A percentile compares a stretch with the other conserved stretches of the same genome.
These are phyloP conservation scores for Gamarada debralockiae DNA, from an alignment of 495 filamentous ascomycete genomes.

Conservation along the genomic window DNA sequence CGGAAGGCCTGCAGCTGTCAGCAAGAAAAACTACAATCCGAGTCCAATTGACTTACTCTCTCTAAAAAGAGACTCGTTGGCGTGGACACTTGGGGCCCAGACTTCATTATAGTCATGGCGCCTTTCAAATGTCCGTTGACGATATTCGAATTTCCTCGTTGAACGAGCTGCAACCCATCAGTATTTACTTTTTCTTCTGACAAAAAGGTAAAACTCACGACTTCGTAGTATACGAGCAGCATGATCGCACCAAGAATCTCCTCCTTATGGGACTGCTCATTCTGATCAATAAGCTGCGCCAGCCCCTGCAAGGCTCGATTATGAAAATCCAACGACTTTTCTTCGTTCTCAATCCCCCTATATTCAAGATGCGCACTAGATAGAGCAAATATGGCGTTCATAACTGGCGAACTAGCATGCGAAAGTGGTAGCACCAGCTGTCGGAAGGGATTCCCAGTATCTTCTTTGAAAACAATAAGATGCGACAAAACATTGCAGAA, in stretches of 20 bases:
- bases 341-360: slow-evolving; percentile 48
- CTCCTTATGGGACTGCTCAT: slow-evolving; percentile 43
- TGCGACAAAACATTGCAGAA: slow-evolving; percentile 61
- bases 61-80: slow-evolving; percentile 53
- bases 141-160: slow-evolving; percentile 52
- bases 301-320: slow-evolving; percentile 54
- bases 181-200: background rate
- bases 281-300: slow-evolving; percentile 51
- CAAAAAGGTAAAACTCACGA: slow-evolving; percentile 35
- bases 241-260: slow-evolving; percentile 60
- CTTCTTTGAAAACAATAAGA: slow-evolving; percentile 59
- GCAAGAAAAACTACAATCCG: background rate
- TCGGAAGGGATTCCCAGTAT: slow-evolving; percentile 59
- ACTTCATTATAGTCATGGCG: slow-evolving; percentile 54
- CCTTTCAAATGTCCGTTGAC: slow-evolving; percentile 57
- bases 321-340: slow-evolving; percentile 56
- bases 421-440: slow-evolving; percentile 57
- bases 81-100: slow-evolving; percentile 39
- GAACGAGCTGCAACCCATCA: slow-evolving; percentile 48
- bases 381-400: slow-evolving; percentile 56
- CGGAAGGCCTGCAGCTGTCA: slow-evolving; percentile 46
- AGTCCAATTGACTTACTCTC: slow-evolving; percentile 41
- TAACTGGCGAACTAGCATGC: slow-evolving; percentile 44
- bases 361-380: slow-evolving; percentile 57
- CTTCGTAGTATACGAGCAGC: slow-evolving; percentile 61